phyloP scores from a whole-genome alignment of 1,139 yeast species.

The Saccharomyces hybrid region DNA sequence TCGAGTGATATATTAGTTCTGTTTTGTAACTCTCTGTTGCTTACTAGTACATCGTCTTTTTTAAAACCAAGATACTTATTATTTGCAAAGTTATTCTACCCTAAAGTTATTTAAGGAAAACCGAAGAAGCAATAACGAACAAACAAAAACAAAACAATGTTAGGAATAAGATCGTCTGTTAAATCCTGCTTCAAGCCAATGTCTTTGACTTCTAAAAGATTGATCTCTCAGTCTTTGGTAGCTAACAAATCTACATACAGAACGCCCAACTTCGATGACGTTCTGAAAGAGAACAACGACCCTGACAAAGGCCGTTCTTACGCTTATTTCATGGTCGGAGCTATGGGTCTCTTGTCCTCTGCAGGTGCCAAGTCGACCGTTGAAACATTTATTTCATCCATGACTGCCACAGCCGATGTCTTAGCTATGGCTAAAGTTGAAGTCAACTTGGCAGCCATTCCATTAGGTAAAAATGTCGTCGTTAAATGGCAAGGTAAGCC shows the following conservation, averaged over 20 bases:
- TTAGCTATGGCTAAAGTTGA: conserved; percentile 99
- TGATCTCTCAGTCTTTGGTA: conserved; percentile 42
- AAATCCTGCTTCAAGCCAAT: conserved; percentile 9
- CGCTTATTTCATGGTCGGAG: conserved; percentile 96
- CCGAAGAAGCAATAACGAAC: not conserved
- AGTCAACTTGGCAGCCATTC: conserved; percentile 88
- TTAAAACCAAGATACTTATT: not conserved
- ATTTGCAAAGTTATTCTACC: not conserved
- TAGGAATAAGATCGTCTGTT: conserved; percentile 20
- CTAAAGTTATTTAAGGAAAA: not conserved
- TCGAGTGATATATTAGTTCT: not conserved
- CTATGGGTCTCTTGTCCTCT: conserved; percentile 87
- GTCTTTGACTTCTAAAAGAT: conserved; percentile 29
- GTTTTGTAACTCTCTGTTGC: not conserved
- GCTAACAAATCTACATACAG: conserved; percentile 68
- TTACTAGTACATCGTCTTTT: not conserved
- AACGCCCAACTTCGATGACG: conserved; percentile 85
- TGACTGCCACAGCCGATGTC: conserved; percentile 98
- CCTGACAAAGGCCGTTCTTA: conserved; percentile 70
- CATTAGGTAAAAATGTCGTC: conserved; percentile 96
- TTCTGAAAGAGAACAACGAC: conserved; percentile 65
- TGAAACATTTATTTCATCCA: conserved; percentile 83
- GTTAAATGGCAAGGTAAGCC: conserved; percentile 99
- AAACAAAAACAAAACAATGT: conserved; percentile 2
- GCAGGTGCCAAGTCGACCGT: conserved; percentile 98